Percentiles rank a stretch among this genome's conserved stretches.
phyloP scores from a whole-genome alignment of 176 grass and related monocot genomes.

The Urochloa ruziziensis region DNA sequence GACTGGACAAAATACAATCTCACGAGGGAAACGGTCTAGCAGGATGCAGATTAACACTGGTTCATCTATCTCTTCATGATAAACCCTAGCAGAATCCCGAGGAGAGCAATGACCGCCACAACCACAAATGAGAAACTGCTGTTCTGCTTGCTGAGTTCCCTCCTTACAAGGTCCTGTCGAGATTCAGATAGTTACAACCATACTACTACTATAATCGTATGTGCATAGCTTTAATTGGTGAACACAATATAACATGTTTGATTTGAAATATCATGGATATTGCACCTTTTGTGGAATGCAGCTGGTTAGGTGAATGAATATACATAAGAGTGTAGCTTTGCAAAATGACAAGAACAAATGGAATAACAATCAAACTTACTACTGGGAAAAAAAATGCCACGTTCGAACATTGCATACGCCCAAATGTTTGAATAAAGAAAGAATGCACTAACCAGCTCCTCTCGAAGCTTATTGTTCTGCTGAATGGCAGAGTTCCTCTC shows the following conservation, averaged over 20 bases:
- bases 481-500: conserved; percentile 78
- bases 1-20: conserved; percentile 16
- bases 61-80: conserved; percentile 56
- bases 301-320: neutral
- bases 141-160: conserved; percentile 64
- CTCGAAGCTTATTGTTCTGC: conserved; percentile 72
- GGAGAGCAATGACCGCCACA: conserved; percentile 56
- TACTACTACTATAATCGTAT: neutral
- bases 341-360: neutral
- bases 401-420: neutral
- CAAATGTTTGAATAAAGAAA: conserved; percentile 17
- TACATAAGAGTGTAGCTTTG: neutral
- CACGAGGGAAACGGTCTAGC: neutral
- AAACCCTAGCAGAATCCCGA: conserved; percentile 77
- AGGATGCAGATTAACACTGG: conserved; percentile 5
- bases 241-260: neutral
- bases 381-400: neutral
- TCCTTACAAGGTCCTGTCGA: conserved; percentile 62
- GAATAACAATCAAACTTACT: neutral
- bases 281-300: neutral
- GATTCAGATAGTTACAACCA: conserved; percentile 7
- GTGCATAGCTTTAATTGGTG: conserved; percentile 4
- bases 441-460: conserved; percentile 71
- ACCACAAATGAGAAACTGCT: conserved; percentile 61
- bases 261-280: neutral